Percentiles rank a stretch among this genome's conserved stretches.
Evolutionary conservation across 139 green algal species (phyloP).

Genomic region (Haematococcus sp.): DNA sequence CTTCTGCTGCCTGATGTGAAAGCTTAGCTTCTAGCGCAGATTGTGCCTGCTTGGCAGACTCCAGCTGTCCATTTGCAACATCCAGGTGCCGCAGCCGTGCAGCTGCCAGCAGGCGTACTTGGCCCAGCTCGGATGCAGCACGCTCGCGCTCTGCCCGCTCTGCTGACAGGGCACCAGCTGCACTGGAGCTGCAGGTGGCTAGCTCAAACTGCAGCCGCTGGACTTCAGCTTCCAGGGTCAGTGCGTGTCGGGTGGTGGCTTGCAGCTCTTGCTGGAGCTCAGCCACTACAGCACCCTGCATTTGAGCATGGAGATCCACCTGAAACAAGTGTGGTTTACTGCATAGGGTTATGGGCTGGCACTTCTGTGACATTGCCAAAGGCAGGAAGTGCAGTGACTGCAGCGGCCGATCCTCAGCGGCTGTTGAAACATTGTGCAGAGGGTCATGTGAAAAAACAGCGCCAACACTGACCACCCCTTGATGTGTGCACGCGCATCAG

Average conservation of each 20-base stretch:
- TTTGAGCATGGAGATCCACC: neutral
- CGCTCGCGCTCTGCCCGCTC: constrained; percentile 1
- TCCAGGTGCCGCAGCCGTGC: constrained; percentile 3
- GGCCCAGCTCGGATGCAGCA: neutral
- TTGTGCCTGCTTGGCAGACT: constrained; percentile 2
- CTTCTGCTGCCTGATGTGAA: constrained; percentile 1
- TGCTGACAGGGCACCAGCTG: neutral
- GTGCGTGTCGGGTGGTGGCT: neutral
- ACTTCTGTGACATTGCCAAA: too few species aligned
- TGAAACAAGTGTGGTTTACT: neutral
- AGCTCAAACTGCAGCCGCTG: constrained; percentile 15
- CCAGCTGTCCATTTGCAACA: neutral
- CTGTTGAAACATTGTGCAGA: neutral
- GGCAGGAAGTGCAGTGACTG: neutral
- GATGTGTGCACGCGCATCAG: neutral
- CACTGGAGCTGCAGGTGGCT: neutral
- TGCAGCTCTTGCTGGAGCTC: constrained; percentile 10
- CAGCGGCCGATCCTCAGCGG: neutral
- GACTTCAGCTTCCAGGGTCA: neutral
- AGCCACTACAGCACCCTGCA: neutral
- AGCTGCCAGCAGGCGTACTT: constrained; percentile 8
- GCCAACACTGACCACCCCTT: neutral
- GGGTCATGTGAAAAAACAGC: neutral
- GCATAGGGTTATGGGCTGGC: neutral
- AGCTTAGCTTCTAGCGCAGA: neutral